These are phyloP conservation scores for Lecanosticta acicola DNA, from an alignment of 2,329 filamentous ascomycete species.

Conservation along the genomic window DNA sequence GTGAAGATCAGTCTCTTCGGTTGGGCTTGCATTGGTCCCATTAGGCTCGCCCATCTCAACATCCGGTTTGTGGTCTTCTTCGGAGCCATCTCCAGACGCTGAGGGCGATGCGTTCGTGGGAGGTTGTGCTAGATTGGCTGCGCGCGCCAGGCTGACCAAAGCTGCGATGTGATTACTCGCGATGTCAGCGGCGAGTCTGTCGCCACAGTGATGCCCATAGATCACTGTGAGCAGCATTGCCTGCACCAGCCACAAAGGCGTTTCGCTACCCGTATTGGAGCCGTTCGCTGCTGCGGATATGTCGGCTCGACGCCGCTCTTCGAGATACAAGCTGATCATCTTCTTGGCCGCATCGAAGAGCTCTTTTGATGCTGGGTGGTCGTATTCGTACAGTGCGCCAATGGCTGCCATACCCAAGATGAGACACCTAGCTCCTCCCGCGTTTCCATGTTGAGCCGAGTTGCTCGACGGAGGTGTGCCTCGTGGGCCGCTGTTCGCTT, in stretches of 20 bases:
- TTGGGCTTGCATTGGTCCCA: conserved; percentile 3
- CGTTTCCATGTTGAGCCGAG: conserved; percentile 50
- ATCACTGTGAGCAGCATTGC: conserved; percentile 95
- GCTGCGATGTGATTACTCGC: conserved; percentile 88
- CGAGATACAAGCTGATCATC: conserved; percentile 88
- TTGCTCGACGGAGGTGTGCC: conserved; percentile 43
- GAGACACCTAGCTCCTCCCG: conserved; percentile 78
- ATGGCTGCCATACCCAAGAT: conserved; percentile 84
- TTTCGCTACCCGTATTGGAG: conserved; percentile 38
- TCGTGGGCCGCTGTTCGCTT: conserved; percentile 55
- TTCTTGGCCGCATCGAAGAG: conserved; percentile 91
- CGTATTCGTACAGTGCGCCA: conserved; percentile 80
- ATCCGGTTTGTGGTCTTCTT: conserved; percentile 38
- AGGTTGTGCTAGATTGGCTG: conserved; percentile 68
- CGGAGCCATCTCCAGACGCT: conserved; percentile 6
- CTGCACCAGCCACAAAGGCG: conserved; percentile 91
- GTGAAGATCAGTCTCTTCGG: conserved; percentile 46
- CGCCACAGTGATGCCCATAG: conserved; percentile 90
- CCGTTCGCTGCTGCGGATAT: conserved; percentile 58
- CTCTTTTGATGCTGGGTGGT: conserved; percentile 71
- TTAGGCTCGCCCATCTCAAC: conserved; percentile 44
- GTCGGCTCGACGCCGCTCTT: conserved; percentile 82
- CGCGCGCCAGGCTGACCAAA: conserved; percentile 82
- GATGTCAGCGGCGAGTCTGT: conserved; percentile 85
- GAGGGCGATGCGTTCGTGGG: conserved; percentile 15